phyloP scores from a whole-genome alignment of 23 red algal genomes.

The Pyropia haitanensis region DNA sequence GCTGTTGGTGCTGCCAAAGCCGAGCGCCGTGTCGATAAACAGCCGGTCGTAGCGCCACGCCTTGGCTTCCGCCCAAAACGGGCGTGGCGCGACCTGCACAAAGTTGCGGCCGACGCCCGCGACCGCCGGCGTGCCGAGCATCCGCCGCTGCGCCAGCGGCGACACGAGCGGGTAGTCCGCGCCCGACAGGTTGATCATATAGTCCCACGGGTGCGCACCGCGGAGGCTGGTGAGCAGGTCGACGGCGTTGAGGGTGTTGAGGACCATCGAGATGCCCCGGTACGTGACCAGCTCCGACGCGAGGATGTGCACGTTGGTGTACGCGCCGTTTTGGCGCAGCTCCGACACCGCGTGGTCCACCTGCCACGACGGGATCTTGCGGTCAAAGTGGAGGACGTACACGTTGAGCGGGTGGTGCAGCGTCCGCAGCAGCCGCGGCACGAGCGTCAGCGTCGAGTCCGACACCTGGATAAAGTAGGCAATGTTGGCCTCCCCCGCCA shows the following conservation, averaged over 20 bases:
- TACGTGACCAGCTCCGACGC: constrained; percentile 64
- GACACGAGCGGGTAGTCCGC: constrained; percentile 73
- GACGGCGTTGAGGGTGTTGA: constrained; percentile 67
- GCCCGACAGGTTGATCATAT: constrained; percentile 74
- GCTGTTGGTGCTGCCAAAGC: constrained; percentile 35
- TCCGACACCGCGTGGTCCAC: constrained; percentile 16
- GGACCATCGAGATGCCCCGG: constrained; percentile 65
- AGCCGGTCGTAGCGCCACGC: constrained; percentile 41
- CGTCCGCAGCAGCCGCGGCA: constrained; percentile 30
- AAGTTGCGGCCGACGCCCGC: constrained; percentile 29
- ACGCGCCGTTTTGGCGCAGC: constrained; percentile 11
- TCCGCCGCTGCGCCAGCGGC: constrained; percentile 13
- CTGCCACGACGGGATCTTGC: constrained; percentile 69
- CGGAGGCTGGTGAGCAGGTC: constrained; percentile 3
- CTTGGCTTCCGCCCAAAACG: constrained; percentile 40
- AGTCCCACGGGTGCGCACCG: constrained; percentile 22
- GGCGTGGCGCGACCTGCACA: constrained; percentile 14
- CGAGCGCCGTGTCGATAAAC: constrained; percentile 34
- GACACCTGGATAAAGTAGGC: constrained; percentile 69
- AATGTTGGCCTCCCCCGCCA: constrained; percentile 12
- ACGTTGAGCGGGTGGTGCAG: constrained; percentile 54
- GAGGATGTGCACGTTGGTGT: constrained; percentile 58
- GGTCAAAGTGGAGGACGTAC: constrained; percentile 76
- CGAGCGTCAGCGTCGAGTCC: constrained; percentile 22
- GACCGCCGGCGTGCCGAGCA: constrained; percentile 24